These are phyloP conservation scores for Lactarius vividus DNA, from an alignment of 768 basidiomycete species.

Conservation along the genomic window DNA sequence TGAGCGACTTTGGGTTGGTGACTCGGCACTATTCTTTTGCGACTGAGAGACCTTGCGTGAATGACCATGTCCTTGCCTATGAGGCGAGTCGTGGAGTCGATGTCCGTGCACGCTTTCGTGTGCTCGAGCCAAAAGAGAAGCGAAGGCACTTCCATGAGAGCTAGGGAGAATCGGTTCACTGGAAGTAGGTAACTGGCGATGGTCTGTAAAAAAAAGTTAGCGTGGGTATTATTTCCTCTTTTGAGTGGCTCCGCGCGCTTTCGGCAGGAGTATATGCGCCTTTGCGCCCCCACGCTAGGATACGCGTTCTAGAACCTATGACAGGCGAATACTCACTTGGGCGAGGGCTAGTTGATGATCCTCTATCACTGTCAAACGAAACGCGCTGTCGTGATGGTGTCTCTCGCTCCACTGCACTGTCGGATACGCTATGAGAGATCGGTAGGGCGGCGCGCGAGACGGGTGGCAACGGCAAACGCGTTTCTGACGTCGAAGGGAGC, in stretches of 20 bases:
- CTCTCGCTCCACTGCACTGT: constrained; percentile 38
- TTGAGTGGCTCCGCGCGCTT: background rate
- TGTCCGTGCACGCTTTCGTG: constrained; percentile 12
- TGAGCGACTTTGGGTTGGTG: constrained; percentile 34
- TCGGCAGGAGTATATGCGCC: constrained; percentile 11
- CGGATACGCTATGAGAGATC: constrained; percentile 34
- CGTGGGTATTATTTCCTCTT: background rate
- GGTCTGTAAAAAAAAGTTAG: background rate
- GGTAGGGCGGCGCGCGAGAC: constrained; percentile 29
- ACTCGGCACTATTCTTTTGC: constrained; percentile 33
- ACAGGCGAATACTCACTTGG: constrained; percentile 38
- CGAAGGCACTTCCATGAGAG: background rate
- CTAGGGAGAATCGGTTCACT: constrained; percentile 25
- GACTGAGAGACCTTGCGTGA: constrained; percentile 25
- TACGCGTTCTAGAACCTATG: constrained; percentile 24
- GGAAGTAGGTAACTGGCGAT: constrained; percentile 14
- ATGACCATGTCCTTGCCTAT: constrained; percentile 17
- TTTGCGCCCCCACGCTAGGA: background rate
- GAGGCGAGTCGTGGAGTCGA: background rate
- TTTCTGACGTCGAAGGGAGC: background rate
- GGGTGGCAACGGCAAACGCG: constrained; percentile 40
- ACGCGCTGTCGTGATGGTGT: constrained; percentile 47
- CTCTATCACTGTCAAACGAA: constrained; percentile 54
- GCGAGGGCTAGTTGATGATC: constrained; percentile 39
- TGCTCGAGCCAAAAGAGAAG: constrained; percentile 18